These are phyloP conservation scores for Haplosporangium gracile DNA, from an alignment of 192 early-diverging fungal genomes.

Conservation along the genomic window DNA sequence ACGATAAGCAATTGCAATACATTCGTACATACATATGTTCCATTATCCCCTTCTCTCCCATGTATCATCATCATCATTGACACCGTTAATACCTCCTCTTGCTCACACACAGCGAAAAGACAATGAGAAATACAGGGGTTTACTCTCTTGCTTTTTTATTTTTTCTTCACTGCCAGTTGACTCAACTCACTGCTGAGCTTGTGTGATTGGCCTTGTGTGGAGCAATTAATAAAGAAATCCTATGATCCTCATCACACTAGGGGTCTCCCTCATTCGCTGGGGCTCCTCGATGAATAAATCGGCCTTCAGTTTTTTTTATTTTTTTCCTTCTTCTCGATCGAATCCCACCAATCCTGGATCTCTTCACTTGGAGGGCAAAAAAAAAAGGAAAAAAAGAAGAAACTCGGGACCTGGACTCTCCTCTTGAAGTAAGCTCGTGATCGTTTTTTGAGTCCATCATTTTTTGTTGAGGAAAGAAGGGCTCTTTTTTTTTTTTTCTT, in stretches of 20 bases:
- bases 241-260: not conserved
- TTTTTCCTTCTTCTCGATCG: not conserved
- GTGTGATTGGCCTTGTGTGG: not conserved
- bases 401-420: not conserved
- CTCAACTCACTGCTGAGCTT: not conserved
- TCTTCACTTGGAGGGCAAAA: not conserved
- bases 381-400: not conserved
- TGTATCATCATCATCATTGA: no score
- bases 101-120: not conserved
- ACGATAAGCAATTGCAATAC: not conserved
- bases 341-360: not conserved
- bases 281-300: not conserved
- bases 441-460: no score
- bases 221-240: not conserved
- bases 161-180: no score
- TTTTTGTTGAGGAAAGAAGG: no score
- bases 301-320: not conserved
- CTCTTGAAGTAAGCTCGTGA: no score
- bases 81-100: no score
- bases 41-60: no score
- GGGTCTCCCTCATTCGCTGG: not conserved
- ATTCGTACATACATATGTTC: not conserved
- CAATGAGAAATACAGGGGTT: not conserved
- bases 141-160: no score
- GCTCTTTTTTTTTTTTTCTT: no score